Evolutionary conservation across 202 grass and related monocot species (phyloP).

Genomic region (Panicum virgatum): DNA sequence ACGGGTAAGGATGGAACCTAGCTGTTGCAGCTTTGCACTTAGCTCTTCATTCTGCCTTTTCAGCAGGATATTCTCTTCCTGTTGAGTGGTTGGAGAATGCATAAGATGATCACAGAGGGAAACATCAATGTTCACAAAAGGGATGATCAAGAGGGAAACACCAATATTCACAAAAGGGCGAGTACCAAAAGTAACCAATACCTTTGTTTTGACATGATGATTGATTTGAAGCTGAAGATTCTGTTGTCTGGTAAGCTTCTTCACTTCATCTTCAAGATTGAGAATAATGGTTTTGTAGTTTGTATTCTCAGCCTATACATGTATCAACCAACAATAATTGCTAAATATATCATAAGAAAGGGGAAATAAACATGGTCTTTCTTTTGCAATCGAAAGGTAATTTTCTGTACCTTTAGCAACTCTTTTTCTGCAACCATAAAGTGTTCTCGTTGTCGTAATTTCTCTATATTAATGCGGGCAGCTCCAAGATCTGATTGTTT

Average conservation of each 20-base stretch:
- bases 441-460: slow-evolving; percentile 65
- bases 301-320: slow-evolving; percentile 74
- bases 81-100: slow-evolving; percentile 31
- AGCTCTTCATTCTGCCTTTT: slow-evolving; percentile 77
- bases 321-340: slow-evolving; percentile 17
- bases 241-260: slow-evolving; percentile 69
- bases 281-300: slow-evolving; percentile 80
- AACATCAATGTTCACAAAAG: slow-evolving; percentile 20
- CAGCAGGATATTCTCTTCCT: slow-evolving; percentile 83
- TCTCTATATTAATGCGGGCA: slow-evolving; percentile 65
- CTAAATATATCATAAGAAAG: slow-evolving; percentile 1
- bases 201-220: slow-evolving; percentile 99
- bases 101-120: slow-evolving; percentile 19
- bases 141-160: slow-evolving; percentile 15
- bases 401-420: slow-evolving; percentile 66
- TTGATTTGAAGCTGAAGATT: slow-evolving; percentile 91
- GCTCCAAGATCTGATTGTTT: slow-evolving; percentile 76
- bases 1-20: slow-evolving; percentile 52
- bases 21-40: slow-evolving; percentile 61
- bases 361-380: neutral
- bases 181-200: slow-evolving; percentile 15
- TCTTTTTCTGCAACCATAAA: slow-evolving; percentile 86
- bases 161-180: slow-evolving; percentile 18
- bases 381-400: slow-evolving; percentile 17
- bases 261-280: slow-evolving; percentile 88